These are phyloP conservation scores for Pseudogymnoascus sp. DNA, from an alignment of 2,329 filamentous ascomycete genomes.

Conservation along the genomic window DNA sequence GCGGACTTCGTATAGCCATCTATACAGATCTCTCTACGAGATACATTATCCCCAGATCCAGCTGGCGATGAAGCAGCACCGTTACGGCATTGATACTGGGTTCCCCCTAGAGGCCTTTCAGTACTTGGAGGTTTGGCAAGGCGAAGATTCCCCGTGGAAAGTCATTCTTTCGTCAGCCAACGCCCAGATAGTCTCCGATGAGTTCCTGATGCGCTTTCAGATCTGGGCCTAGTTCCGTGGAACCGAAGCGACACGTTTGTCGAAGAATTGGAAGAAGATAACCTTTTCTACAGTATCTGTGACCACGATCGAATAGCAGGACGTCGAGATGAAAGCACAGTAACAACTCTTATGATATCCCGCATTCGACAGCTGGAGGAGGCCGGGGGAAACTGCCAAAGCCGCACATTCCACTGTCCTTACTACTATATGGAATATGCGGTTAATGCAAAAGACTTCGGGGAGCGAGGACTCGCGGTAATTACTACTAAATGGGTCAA, in stretches of 20 bases:
- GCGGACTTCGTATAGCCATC: not conserved
- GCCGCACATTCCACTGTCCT: not conserved
- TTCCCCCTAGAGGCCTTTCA: conserved; percentile 16
- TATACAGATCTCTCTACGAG: conserved; percentile 10
- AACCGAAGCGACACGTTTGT: not conserved
- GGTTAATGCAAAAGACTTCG: conserved; percentile 3
- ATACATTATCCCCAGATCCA: conserved; percentile 17
- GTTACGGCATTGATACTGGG: conserved; percentile 11
- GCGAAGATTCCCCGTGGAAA: conserved; percentile 4
- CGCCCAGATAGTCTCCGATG: conserved; percentile 5
- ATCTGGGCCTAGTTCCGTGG: conserved; percentile 5
- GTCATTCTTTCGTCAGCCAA: not conserved
- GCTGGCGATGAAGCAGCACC: conserved; percentile 15
- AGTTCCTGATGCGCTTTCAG: conserved; percentile 5
- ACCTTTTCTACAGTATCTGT: not conserved
- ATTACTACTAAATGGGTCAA: conserved; percentile 13
- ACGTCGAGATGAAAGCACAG: too few relatives aligned
- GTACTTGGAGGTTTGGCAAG: conserved; percentile 13
- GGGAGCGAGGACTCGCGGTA: not conserved
- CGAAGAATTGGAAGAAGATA: not conserved
- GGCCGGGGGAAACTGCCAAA: not conserved
- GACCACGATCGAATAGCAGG: not conserved
- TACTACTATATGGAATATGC: not conserved
- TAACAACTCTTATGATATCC: conserved; percentile 1
- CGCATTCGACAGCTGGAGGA: not conserved